A percentile compares a stretch with the other conserved stretches of the same genome.
Conservation (phyloP, 768 basidiomycete genomes). For the Tricholoma hemisulphureum region DNA sequence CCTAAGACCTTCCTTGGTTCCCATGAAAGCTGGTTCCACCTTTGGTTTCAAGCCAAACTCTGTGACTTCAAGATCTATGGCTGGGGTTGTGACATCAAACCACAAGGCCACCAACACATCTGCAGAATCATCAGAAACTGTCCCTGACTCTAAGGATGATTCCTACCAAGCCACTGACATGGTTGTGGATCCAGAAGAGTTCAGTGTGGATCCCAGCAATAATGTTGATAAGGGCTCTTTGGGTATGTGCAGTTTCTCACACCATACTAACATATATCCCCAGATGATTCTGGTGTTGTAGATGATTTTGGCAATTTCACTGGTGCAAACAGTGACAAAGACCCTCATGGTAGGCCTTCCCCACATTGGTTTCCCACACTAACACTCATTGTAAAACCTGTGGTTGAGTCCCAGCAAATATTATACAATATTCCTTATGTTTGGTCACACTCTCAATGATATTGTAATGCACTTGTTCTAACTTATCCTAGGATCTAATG, state of each 20-base stretch:
- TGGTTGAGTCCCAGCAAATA: background rate
- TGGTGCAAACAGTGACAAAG: background rate
- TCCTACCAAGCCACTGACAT: background rate
- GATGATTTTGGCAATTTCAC: background rate
- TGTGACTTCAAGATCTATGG: background rate
- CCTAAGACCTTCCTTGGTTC: background rate
- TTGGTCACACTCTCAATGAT: background rate
- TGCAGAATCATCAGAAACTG: background rate
- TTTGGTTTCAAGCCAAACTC: background rate
- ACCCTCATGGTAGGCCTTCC: background rate
- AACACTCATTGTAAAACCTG: background rate
- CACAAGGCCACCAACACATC: background rate
- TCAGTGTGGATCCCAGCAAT: background rate
- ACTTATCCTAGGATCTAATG: background rate
- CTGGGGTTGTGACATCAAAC: background rate
- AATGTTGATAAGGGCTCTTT: background rate
- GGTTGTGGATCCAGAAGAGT: background rate
- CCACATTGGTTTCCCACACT: background rate
- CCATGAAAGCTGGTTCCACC: background rate
- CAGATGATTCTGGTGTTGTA: background rate
- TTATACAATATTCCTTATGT: background rate
- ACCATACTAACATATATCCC: background rate
- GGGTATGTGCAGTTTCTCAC: background rate
- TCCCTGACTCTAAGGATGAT: background rate
- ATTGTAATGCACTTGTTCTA: background rate